Evolutionary conservation across 176 grass and related monocot genomes (phyloP).

Genomic region (Zoysia japonica): DNA sequence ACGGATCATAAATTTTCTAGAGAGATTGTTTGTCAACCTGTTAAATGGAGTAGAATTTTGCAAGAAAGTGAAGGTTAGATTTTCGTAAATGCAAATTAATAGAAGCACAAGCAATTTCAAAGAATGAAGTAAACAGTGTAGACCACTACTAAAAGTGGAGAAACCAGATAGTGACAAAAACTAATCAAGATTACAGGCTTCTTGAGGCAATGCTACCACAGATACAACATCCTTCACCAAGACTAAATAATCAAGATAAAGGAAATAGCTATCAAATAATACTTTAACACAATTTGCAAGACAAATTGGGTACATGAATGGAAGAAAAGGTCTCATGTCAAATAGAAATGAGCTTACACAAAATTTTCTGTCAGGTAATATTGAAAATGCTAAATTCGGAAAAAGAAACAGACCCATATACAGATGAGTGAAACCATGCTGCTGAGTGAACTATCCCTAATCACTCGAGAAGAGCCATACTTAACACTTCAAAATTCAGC

Average conservation of each 20-base stretch:
- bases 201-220: constrained; percentile 9
- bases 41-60: constrained; percentile 19
- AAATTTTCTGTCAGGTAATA: neutral
- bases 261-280: neutral
- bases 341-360: neutral
- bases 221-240: constrained; percentile 5
- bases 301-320: neutral
- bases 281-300: constrained; percentile 1
- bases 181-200: neutral
- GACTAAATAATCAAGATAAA: neutral
- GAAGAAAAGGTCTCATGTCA: constrained; percentile 10
- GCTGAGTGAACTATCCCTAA: constrained; percentile 7
- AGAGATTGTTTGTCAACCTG: constrained; percentile 48
- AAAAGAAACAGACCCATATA: constrained; percentile 8
- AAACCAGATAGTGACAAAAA: constrained; percentile 23
- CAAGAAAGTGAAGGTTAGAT: constrained; percentile 32
- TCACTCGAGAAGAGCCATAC: neutral
- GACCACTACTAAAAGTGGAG: constrained; percentile 34
- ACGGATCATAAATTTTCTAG: constrained; percentile 29
- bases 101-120: neutral
- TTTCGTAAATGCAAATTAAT: constrained; percentile 25
- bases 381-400: constrained; percentile 7
- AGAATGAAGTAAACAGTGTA: constrained; percentile 20
- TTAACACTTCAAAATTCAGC: constrained; percentile 9
- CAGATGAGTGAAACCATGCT: neutral